These are phyloP conservation scores for Ormosia emarginata DNA, from an alignment of 306 rosid species.

Conservation along the genomic window DNA sequence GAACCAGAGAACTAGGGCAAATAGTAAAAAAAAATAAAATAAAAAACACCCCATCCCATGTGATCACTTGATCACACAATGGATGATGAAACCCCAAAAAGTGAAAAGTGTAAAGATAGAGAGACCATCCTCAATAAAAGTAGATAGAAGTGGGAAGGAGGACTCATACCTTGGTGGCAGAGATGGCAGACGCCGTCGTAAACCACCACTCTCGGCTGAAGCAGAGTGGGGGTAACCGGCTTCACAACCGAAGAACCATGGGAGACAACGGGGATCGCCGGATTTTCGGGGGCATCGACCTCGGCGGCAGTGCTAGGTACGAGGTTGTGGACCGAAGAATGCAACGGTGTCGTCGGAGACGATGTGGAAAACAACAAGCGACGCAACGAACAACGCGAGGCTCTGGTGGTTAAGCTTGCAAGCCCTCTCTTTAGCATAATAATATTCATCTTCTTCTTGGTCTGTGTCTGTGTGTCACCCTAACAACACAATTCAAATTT, in stretches of 20 bases:
- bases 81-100: no score
- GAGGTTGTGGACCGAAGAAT: slow-evolving; percentile 7
- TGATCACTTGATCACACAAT: background rate
- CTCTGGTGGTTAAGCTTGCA: background rate
- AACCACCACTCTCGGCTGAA: slow-evolving; percentile 70
- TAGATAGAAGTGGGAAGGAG: background rate
- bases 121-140: no score
- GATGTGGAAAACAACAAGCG: slow-evolving; percentile 23
- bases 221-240: slow-evolving; percentile 36
- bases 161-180: slow-evolving; percentile 58
- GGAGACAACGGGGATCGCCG: background rate
- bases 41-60: background rate
- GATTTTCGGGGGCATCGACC: slow-evolving; percentile 10
- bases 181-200: slow-evolving; percentile 78
- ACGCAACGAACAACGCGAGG: slow-evolving; percentile 15
- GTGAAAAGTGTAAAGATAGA: no score
- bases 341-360: background rate
- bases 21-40: background rate
- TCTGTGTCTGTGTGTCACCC: no score
- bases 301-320: slow-evolving; percentile 20
- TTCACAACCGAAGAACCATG: slow-evolving; percentile 5
- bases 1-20: background rate
- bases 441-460: background rate
- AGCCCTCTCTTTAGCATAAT: slow-evolving; percentile 20
- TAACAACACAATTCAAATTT: no score